Base-by-base conservation (phyloP, 2,329 filamentous ascomycete species). In the Penicillium sp. region DNA sequence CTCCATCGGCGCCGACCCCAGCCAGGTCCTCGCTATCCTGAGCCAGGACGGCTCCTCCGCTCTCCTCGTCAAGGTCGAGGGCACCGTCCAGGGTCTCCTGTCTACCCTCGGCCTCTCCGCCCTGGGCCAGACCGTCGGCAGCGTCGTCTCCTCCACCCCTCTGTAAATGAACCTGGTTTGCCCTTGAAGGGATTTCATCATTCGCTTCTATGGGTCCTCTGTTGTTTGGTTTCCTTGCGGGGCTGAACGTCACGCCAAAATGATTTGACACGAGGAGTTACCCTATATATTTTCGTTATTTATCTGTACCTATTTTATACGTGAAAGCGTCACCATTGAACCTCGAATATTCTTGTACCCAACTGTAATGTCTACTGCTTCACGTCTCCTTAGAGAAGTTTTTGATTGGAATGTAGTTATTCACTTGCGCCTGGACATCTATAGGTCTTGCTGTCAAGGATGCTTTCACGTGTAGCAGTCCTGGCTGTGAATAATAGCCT, bases 201-300 rank as follows among this genome's bases (percentile, higher is more conserved):
- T 56, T 55, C 46, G 42, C 41, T 55, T 56, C 50, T 57, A 47
- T 44, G 50, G 47, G 47, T 45, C 41, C 50, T 55, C 50, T 49
- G 36, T 45, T 49, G 29, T 51, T 53, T 49, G 36, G 38, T 28
- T 52, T 40, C 10, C 24, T 36, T 16, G 20, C 34, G 31, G 22
- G 34, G n/a, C 31, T 41, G 23, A 38, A 42, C 24, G 44, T 37
- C 45, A 47, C 35, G 27, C 35, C 37, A 54, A 49, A 47, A 54
- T 40, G 46, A 54, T 28, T 45, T 36, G 41, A 51, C 49, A 54
- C 47, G 49, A 49, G 49, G 52, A 52, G 46, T 54, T 54, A 34
- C 52, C 52, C 46, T 22, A 36, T 41, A 52, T 35, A 42, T 34
- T 31, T 43, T 45, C 38, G 29, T 48, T 43, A 52, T 52, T 50